phyloP scores from a whole-genome alignment of 2,329 filamentous ascomycete genomes.

The Nemania abortiva region DNA sequence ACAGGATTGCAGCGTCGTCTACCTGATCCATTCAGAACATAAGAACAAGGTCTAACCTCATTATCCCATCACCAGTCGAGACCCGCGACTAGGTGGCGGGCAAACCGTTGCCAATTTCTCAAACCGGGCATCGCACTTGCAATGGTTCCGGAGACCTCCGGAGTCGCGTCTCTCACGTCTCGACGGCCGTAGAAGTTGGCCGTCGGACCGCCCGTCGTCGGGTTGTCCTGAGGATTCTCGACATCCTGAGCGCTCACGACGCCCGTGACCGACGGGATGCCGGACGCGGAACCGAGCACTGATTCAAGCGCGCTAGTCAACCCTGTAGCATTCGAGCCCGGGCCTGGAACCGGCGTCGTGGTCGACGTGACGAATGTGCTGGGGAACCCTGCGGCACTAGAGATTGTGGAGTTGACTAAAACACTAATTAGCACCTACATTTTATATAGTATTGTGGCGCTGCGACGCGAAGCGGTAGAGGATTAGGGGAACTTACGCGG shows the following conservation, averaged over 20 bases:
- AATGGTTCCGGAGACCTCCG: neutral
- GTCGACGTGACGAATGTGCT: slow-evolving; percentile 48
- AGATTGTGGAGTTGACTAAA: slow-evolving; percentile 39
- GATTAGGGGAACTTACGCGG: slow-evolving; percentile 37
- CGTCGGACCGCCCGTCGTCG: slow-evolving; percentile 2
- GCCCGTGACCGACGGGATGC: slow-evolving; percentile 21
- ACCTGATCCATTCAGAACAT: neutral
- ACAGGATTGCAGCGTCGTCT: neutral
- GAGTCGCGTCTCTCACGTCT: slow-evolving; percentile 17
- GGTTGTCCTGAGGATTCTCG: slow-evolving; percentile 1
- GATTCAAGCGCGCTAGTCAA: slow-evolving; percentile 12
- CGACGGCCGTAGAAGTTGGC: slow-evolving; percentile 20
- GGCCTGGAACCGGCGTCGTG: slow-evolving; percentile 35
- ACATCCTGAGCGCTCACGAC: slow-evolving; percentile 9
- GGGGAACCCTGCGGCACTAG: slow-evolving; percentile 29
- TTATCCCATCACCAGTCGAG: slow-evolving; percentile 18
- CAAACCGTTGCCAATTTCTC: slow-evolving; percentile 30
- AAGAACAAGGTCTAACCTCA: neutral
- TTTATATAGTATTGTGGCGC: slow-evolving; percentile 20
- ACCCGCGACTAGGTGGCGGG: slow-evolving; percentile 28
- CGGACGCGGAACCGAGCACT: slow-evolving; percentile 23
- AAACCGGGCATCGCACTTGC: slow-evolving; percentile 14
- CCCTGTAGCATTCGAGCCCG: slow-evolving; percentile 22
- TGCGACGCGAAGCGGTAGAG: neutral
- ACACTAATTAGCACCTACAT: slow-evolving; percentile 8